Evolutionary conservation across 169 alveolate genomes (phyloP).

Genomic region (Cryptosporidium bovis): DNA sequence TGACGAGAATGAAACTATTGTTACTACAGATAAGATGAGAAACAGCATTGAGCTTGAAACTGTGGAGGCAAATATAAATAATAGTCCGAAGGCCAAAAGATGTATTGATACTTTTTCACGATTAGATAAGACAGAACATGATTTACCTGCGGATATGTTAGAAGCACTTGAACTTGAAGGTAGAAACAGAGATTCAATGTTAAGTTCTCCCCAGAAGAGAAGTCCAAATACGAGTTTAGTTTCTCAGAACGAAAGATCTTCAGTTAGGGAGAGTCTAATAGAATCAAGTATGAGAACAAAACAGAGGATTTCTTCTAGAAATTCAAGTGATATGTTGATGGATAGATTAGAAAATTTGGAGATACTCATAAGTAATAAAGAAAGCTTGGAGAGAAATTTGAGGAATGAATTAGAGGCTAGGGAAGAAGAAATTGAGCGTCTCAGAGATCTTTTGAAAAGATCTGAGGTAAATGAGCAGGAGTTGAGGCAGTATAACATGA

Average conservation of each 20-base stretch:
- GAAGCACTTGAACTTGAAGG: conserved; percentile 20
- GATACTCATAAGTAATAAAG: conserved; percentile 32
- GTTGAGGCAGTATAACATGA: conserved; percentile 24
- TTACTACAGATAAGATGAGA: background rate
- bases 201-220: background rate
- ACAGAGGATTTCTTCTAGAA: background rate
- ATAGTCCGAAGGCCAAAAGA: background rate
- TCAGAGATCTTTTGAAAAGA: conserved; percentile 26
- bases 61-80: background rate
- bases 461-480: conserved; percentile 47
- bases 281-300: background rate
- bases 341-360: conserved; percentile 51
- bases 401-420: conserved; percentile 48
- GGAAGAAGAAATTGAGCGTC: conserved; percentile 41
- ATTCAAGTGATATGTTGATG: conserved; percentile 22
- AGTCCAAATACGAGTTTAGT: background rate
- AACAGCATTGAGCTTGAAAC: background rate
- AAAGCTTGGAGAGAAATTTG: conserved; percentile 32
- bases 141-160: conserved; percentile 29
- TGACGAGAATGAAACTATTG: too few relatives aligned
- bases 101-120: conserved; percentile 1
- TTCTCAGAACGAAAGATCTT: background rate
- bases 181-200: conserved; percentile 10
- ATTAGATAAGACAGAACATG: conserved; percentile 23
- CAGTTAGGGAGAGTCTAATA: background rate